Conservation (phyloP, 2,329 filamentous ascomycete genomes). For the Trichoderma sp. region DNA sequence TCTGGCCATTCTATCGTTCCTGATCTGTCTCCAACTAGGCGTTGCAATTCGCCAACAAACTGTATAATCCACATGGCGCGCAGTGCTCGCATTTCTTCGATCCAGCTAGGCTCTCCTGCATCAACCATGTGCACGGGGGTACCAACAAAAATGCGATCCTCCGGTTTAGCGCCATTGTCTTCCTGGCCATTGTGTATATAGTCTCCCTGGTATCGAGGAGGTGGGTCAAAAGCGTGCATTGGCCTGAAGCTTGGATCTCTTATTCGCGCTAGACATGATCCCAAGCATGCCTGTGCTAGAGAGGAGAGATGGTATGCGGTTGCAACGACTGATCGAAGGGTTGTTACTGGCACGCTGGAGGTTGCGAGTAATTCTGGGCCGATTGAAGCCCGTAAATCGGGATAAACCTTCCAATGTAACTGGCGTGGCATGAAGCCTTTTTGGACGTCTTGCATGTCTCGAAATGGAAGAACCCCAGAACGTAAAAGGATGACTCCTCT, state of each 20-base stretch:
- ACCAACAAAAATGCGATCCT: constrained; percentile 12
- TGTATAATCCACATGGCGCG: constrained; percentile 29
- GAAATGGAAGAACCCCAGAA: neutral
- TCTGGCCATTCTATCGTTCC: neutral
- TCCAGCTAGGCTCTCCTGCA: constrained; percentile 26
- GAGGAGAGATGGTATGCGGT: constrained; percentile 25
- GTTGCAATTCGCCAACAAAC: constrained; percentile 21
- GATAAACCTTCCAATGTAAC: neutral
- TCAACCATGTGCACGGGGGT: neutral
- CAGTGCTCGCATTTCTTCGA: constrained; percentile 28
- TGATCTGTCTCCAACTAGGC: neutral
- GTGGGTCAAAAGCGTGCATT: neutral
- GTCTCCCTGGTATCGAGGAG: neutral
- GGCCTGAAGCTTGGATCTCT: neutral
- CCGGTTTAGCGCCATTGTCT: neutral
- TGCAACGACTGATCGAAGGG: constrained; percentile 24
- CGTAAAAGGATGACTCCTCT: neutral
- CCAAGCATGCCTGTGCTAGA: constrained; percentile 26
- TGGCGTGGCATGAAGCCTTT: neutral
- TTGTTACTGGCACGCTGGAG: neutral
- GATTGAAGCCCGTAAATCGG: neutral
- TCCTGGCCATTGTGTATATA: neutral
- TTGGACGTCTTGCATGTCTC: neutral
- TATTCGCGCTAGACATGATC: constrained; percentile 15
- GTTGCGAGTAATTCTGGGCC: neutral